phyloP scores from a whole-genome alignment of 257 asterid genomes.

The Rauvolfia tetraphylla region DNA sequence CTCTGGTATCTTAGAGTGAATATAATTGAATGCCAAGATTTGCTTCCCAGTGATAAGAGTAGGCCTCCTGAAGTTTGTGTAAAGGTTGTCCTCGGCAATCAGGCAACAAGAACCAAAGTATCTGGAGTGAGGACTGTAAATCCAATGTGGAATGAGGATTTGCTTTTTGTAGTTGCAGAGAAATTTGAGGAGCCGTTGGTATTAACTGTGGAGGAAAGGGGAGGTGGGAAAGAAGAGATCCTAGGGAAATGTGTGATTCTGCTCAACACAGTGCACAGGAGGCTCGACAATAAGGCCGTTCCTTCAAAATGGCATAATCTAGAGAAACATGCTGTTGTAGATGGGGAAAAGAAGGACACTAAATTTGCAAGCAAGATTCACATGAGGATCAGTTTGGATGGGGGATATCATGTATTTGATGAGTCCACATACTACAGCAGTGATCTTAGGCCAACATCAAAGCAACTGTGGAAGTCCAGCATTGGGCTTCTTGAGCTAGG shows the following conservation, averaged over 20 bases:
- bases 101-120: slow-evolving; percentile 46
- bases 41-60: slow-evolving; percentile 48
- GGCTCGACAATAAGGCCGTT: slow-evolving; percentile 67
- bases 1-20: slow-evolving; percentile 82
- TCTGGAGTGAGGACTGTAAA: slow-evolving; percentile 35
- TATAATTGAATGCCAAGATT: slow-evolving; percentile 72
- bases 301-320: slow-evolving; percentile 72
- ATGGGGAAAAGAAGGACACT: slow-evolving; percentile 50
- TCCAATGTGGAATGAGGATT: slow-evolving; percentile 81
- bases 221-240: slow-evolving; percentile 41
- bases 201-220: slow-evolving; percentile 54
- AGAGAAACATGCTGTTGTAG: slow-evolving; percentile 48
- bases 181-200: slow-evolving; percentile 75
- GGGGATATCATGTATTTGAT: slow-evolving; percentile 84
- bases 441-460: slow-evolving; percentile 68
- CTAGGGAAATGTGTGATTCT: slow-evolving; percentile 46
- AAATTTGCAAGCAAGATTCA: slow-evolving; percentile 85
- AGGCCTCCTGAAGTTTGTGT: slow-evolving; percentile 52
- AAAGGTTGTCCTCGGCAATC: slow-evolving; percentile 51
- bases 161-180: slow-evolving; percentile 65
- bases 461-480: slow-evolving; percentile 63
- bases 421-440: slow-evolving; percentile 71
- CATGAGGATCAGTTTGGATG: slow-evolving; percentile 65
- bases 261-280: slow-evolving; percentile 34
- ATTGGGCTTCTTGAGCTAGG: slow-evolving; percentile 72